Base-by-base conservation (phyloP, 2,329 filamentous ascomycete species). In the Beauveria sp. region DNA sequence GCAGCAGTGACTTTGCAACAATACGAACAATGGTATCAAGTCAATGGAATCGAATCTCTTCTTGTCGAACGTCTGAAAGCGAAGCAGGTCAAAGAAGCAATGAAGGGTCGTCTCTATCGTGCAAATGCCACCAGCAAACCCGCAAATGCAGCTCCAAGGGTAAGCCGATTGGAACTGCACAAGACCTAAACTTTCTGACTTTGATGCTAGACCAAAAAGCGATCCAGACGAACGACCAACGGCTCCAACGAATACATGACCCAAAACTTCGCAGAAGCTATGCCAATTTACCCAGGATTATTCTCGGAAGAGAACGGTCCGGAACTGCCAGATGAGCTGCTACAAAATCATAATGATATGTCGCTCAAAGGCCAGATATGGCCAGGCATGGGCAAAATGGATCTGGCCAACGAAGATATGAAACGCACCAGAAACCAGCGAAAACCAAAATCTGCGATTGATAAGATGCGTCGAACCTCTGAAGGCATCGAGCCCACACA, bases 321-420 rank as follows among this genome's bases (percentile, higher is more conserved):
- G 8, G 70, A 70, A 16, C 37, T 65, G 18, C 67, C 62, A 12
- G 72, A 74, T 5, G 71, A 71, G 5, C 64, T 67, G 26, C 61
- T 66, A 18, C 53, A 61, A 2, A 63, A 61, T 34, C 60, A 65
- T 34, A 61, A 65, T 34, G 74, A 76, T 30, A 71, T 69, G 63
- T 69, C 72, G 12, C 79, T 92, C 58, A 92, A 92, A 71, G 89
- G 89, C 2, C 77, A 87, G n/a, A 77, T 84, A 52, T 91, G 86
- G 80, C 86, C 87, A 3, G 90, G 90, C 20, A 92, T 92, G 89
- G 83, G 84, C 58, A 80, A 91, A n/a, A 92, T 92, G 70, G 90
- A 93, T 71, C 85, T 90, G 58, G 90, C 90, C 5, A 89, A 87
- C 5, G 81, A 85, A 18, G 84, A 88, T 63, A 88, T 89, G 80